Percentiles rank a stretch among this genome's conserved stretches.
phyloP scores from a whole-genome alignment of 306 rosid species.

The Medicago truncatula region DNA sequence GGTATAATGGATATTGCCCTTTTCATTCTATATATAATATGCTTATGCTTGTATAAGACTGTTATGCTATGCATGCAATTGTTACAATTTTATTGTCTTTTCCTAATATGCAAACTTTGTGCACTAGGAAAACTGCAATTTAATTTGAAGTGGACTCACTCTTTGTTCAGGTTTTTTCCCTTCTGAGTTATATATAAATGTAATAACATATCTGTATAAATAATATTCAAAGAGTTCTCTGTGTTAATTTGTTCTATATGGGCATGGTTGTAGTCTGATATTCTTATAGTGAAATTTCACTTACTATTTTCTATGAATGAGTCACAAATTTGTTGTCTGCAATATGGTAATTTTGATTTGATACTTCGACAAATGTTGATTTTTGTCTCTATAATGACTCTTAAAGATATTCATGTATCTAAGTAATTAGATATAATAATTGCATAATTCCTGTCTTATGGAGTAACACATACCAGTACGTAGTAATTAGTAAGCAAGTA shows the following conservation, averaged over 20 bases:
- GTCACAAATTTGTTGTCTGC: conserved; percentile 3
- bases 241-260: conserved; percentile 36
- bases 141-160: conserved; percentile 34
- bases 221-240: conserved; percentile 38
- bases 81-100: conserved; percentile 44
- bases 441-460: too few relatives aligned
- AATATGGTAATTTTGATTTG: conserved; percentile 17
- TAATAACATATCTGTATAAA: conserved; percentile 41
- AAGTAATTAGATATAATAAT: too few relatives aligned
- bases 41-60: conserved; percentile 39
- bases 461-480: too few relatives aligned
- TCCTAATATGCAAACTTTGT: conserved; percentile 40
- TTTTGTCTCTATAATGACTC: not conserved
- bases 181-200: conserved; percentile 36
- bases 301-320: not conserved
- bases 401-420: not conserved
- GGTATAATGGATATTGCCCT: conserved; percentile 40
- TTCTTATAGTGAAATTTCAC: not conserved
- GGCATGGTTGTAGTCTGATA: not conserved
- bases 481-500: too few relatives aligned
- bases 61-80: conserved; percentile 40
- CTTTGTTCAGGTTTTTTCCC: conserved; percentile 16
- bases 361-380: not conserved
- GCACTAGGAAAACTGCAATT: conserved; percentile 45
- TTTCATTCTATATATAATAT: conserved; percentile 28